These are phyloP conservation scores for Phlyctochytrium bullatum DNA, from an alignment of 192 early-diverging fungal genomes.

Conservation along the genomic window DNA sequence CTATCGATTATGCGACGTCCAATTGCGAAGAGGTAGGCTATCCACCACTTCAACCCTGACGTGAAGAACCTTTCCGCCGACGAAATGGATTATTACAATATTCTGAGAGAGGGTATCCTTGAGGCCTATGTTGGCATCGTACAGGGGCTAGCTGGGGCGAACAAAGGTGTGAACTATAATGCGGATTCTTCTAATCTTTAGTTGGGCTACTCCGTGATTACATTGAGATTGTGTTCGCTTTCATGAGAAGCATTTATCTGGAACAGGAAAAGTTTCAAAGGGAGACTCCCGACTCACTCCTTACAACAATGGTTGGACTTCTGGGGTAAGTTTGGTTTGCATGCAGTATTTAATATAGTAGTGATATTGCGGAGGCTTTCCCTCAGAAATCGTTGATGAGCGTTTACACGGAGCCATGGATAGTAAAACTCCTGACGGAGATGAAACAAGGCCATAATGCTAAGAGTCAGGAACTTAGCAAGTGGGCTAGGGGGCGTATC, in stretches of 20 bases:
- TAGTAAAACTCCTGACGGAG: constrained; percentile 72
- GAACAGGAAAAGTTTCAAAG: constrained; percentile 50
- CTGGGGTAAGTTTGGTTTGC: constrained; percentile 57
- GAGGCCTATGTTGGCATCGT: constrained; percentile 97
- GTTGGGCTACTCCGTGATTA: constrained; percentile 38
- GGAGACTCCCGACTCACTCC: constrained; percentile 55
- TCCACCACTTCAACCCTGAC: constrained; percentile 16
- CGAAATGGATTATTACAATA: constrained; percentile 74
- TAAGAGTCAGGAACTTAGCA: constrained; percentile 61
- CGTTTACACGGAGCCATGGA: constrained; percentile 72
- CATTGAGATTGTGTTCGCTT: constrained; percentile 71
- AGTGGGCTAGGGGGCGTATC: constrained; percentile 48
- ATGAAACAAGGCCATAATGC: constrained; percentile 60
- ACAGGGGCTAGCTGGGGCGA: constrained; percentile 82
- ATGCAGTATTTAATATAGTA: constrained; percentile 32
- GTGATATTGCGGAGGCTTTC: constrained; percentile 91
- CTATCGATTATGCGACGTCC: constrained; percentile 28
- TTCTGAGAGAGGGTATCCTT: constrained; percentile 83
- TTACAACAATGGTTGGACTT: constrained; percentile 79
- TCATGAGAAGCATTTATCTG: constrained; percentile 66
- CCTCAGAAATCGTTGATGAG: constrained; percentile 68
- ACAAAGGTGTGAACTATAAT: constrained; percentile 51
- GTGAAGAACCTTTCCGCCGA: constrained; percentile 16
- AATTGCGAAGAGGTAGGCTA: too few species aligned
- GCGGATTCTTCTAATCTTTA: constrained; percentile 14